phyloP scores from a whole-genome alignment of 805 yeast genomes.

The Nakazawaea sp. region DNA sequence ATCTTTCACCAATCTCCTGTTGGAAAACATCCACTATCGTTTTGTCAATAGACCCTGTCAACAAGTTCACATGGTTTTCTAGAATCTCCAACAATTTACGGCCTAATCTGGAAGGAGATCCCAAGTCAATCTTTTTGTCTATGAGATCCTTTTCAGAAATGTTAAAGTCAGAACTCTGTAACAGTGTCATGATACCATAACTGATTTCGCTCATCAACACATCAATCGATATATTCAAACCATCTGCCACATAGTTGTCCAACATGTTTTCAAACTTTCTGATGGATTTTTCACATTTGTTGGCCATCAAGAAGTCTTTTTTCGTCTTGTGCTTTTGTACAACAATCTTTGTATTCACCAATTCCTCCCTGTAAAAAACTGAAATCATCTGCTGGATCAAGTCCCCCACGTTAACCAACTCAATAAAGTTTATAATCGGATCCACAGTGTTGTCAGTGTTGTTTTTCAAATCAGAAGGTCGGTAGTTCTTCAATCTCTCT shows the following conservation, averaged over 20 bases:
- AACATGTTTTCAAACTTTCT: conserved; percentile 64
- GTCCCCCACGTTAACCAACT: conserved; percentile 88
- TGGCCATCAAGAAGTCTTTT: conserved; percentile 70
- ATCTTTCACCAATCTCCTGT: conserved; percentile 87
- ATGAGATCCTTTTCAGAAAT: conserved; percentile 20
- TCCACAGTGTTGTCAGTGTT: conserved; percentile 40
- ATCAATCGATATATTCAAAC: conserved; percentile 87
- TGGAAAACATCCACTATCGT: conserved; percentile 87
- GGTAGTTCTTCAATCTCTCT: conserved; percentile 58
- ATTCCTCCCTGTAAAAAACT: conserved; percentile 84
- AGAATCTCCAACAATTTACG: conserved; percentile 52
- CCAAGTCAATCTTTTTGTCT: conserved; percentile 15
- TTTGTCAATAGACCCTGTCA: conserved; percentile 80
- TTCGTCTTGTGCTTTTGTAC: conserved; percentile 39
- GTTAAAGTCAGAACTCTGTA: conserved; percentile 45
- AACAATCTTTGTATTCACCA: conserved; percentile 49
- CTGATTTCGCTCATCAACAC: conserved; percentile 73
- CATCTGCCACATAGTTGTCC: conserved; percentile 89
- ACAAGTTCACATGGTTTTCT: conserved; percentile 60
- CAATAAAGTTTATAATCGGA: conserved; percentile 83
- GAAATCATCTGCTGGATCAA: conserved; percentile 87
- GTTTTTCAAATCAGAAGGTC: conserved; percentile 39
- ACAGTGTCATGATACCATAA: conserved; percentile 16
- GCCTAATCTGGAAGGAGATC: conserved; percentile 55
- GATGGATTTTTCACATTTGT: conserved; percentile 62